Evolutionary conservation across 2,329 filamentous ascomycete genomes (phyloP), one percentile per base, ranked within the genome.

Genomic region (Colletotrichum karsti): DNA sequence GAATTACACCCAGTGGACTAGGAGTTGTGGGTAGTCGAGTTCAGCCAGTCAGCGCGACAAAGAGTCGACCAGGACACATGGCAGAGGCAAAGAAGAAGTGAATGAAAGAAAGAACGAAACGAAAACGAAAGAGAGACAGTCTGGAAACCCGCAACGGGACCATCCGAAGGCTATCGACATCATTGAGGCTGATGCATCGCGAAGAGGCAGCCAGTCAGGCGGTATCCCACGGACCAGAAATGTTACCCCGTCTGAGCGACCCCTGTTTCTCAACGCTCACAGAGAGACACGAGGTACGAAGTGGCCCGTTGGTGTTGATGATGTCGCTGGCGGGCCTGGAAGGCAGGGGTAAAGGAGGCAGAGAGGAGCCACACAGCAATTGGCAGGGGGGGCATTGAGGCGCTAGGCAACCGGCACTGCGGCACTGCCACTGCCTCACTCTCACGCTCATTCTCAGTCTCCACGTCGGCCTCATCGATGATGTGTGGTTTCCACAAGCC

Each of bases 121-220:
- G 33, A n/a, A 22, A 63, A 26, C 7, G n/a, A 30, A 30, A 39
- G 37, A 48, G n/a, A 39, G 28, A 28, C 13, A n/a, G 30, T 37
- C 18, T 13, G 13, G n/a, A 18, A 53, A 53, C 0, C 30, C 50
- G 30, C 44, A 33, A 41, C 33, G 22, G 33, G 35, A 15, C 20
- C 57, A 39, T 22, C 33, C 15, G 42, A 53, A 28, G 10, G 33
- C 44, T 9, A 33, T 42, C 42, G 33, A 58, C 30, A 33, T 33
- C n/a, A 59, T 59, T 59, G 61, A 64, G 61, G 61, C 61, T 64
- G 53, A 64, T 63, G 50, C 59, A 56, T 44, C 30, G n/a, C 24
- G 18, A 59, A 64, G 65, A 68, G 60, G 65, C 65, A 68, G 65
- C 65, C 65, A 68, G 64, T 37, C 28, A 59, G 56, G 57, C 57